These are phyloP conservation scores for Vitellaria paradoxa DNA, from an alignment of 179 eudicot genomes.

Conservation along the genomic window DNA sequence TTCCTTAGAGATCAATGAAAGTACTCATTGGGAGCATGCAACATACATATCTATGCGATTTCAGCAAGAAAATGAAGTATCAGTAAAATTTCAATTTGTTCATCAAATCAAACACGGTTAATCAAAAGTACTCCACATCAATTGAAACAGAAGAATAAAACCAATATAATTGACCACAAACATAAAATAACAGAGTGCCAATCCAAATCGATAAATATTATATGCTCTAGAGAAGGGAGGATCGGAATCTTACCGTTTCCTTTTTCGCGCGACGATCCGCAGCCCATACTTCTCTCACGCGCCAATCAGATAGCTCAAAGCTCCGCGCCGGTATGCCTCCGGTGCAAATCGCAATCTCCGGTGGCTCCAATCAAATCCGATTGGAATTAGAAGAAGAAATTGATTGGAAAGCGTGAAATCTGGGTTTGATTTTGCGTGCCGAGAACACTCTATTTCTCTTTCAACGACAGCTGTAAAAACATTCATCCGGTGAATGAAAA, in stretches of 20 bases:
- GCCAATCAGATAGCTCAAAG: neutral
- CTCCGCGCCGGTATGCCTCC: neutral
- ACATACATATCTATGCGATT: neutral
- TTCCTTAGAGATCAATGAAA: neutral
- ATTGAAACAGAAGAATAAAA: neutral
- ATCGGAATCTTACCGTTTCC: conserved; percentile 29
- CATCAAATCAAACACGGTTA: neutral
- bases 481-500: neutral
- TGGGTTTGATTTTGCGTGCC: neutral
- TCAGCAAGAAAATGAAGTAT: neutral
- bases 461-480: neutral
- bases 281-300: conserved; percentile 21
- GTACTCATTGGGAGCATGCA: neutral
- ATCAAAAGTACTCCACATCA: too few relatives aligned
- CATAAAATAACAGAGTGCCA: too few relatives aligned
- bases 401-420: neutral
- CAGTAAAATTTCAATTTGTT: neutral
- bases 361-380: neutral
- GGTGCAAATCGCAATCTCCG: neutral
- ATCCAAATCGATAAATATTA: neutral
- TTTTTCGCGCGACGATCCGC: conserved; percentile 41
- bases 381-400: neutral
- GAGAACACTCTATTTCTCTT: neutral
- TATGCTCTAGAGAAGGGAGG: neutral
- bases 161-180: neutral